These are phyloP conservation scores for Glycine soja DNA, from an alignment of 306 rosid species.

Conservation along the genomic window DNA sequence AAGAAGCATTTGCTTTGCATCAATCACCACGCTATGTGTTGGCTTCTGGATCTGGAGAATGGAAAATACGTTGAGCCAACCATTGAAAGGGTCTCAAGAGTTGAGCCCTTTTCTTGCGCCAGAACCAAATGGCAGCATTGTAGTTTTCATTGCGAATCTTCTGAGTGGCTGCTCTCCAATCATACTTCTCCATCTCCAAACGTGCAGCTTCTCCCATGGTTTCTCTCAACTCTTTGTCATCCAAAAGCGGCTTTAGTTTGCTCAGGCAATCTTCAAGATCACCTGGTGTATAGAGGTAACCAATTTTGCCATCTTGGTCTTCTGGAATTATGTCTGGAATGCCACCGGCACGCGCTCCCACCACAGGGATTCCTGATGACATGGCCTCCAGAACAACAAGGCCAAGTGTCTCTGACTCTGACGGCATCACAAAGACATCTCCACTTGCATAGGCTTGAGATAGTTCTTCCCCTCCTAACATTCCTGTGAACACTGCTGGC, in stretches of 20 bases:
- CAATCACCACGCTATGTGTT: constrained; percentile 51
- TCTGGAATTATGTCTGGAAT: constrained; percentile 89
- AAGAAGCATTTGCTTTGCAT: constrained; percentile 34
- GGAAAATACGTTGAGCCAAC: constrained; percentile 75
- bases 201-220: constrained; percentile 84
- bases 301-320: constrained; percentile 83
- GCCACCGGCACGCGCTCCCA: constrained; percentile 96
- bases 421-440: constrained; percentile 94
- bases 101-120: constrained; percentile 94
- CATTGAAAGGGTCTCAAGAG: constrained; percentile 81
- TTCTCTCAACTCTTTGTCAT: constrained; percentile 73
- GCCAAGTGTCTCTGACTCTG: constrained; percentile 96
- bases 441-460: constrained; percentile 96
- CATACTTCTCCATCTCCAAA: constrained; percentile 87
- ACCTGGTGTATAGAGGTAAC: constrained; percentile 75
- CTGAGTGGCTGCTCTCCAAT: constrained; percentile 91
- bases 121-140: constrained; percentile 94
- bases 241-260: constrained; percentile 75
- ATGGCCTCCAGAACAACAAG: constrained; percentile 92
- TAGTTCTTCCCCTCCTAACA: constrained; percentile 93
- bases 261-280: constrained; percentile 86
- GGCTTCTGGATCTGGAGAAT: constrained; percentile 68
- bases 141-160: constrained; percentile 84
- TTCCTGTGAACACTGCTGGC: constrained; percentile 97
- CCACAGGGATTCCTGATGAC: constrained; percentile 95